phyloP scores from a whole-genome alignment of 306 rosid genomes.

The Cercis canadensis region DNA sequence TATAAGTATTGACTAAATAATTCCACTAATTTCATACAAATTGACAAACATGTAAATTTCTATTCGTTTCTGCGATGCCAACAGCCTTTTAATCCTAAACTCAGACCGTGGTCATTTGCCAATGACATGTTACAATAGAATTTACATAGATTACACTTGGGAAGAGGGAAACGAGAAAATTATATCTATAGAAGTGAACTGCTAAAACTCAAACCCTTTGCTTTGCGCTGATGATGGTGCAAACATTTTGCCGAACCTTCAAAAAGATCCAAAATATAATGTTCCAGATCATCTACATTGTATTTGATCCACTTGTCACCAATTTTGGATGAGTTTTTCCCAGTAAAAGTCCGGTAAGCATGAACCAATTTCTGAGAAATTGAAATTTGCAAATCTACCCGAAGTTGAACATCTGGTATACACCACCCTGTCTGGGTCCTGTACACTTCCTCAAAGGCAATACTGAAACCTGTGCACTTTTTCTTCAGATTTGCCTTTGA shows the following conservation, averaged over 20 bases:
- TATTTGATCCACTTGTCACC: conserved; percentile 64
- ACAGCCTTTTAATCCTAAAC: conserved; percentile 9
- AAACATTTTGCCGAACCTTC: conserved; percentile 55
- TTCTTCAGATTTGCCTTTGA: conserved; percentile 35
- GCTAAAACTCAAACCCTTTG: conserved; percentile 26
- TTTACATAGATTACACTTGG: conserved; percentile 16
- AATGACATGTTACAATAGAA: neutral
- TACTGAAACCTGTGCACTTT: conserved; percentile 50
- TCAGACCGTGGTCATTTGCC: conserved; percentile 4
- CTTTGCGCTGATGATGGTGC: conserved; percentile 37
- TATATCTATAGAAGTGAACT: neutral
- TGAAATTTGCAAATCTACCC: conserved; percentile 63
- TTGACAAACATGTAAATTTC: conserved; percentile 9
- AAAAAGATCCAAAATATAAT: conserved; percentile 61
- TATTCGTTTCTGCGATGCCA: conserved; percentile 12
- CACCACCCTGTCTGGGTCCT: conserved; percentile 74
- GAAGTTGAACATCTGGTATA: conserved; percentile 50
- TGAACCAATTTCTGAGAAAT: conserved; percentile 59
- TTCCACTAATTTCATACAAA: conserved; percentile 19
- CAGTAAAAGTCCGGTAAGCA: conserved; percentile 56
- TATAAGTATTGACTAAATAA: neutral
- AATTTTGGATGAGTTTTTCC: conserved; percentile 38
- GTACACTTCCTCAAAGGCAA: conserved; percentile 65
- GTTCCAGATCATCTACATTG: conserved; percentile 52
- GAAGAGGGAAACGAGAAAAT: neutral